Percentiles rank a stretch among this genome's conserved stretches.
Conservation (phyloP, 73 alveolate species). For the Urostyla sp. region DNA sequence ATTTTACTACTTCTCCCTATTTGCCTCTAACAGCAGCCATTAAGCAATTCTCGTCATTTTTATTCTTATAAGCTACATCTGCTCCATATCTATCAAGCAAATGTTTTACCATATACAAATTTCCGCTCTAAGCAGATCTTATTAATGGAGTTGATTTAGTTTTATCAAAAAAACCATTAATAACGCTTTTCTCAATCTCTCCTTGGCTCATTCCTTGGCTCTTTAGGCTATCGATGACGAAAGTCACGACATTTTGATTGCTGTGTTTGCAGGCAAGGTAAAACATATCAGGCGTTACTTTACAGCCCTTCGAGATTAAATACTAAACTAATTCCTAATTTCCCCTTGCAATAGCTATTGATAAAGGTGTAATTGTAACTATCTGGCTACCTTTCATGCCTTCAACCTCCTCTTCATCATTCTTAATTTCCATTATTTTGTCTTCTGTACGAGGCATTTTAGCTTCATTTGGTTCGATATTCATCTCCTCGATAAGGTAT, state of each 20-base stretch:
- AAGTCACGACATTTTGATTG: not conserved
- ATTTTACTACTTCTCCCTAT: conserved; percentile 2
- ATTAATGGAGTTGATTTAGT: conserved; percentile 41
- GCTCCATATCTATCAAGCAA: conserved; percentile 13
- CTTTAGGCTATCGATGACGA: not conserved
- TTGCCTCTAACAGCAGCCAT: conserved; percentile 20
- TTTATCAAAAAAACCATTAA: conserved; percentile 18
- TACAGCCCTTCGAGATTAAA: conserved; percentile 3
- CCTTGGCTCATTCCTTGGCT: conserved; percentile 8
- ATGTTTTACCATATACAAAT: not conserved
- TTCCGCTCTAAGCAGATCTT: conserved; percentile 21
- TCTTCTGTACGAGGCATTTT: no score
- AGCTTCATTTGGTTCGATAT: not conserved
- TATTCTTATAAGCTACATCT: not conserved
- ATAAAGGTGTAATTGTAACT: not conserved
- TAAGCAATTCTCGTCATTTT: conserved; percentile 31
- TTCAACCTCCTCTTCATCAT: not conserved
- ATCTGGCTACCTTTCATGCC: not conserved
- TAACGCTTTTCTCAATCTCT: not conserved
- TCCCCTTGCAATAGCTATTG: conserved; percentile 11
- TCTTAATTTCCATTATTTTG: not conserved
- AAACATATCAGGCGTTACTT: conserved; percentile 4
- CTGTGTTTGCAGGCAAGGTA: conserved; percentile 10
- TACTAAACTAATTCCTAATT: conserved; percentile 4
- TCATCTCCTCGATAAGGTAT: not conserved